Percentiles rank a stretch among this genome's conserved stretches.
These are phyloP conservation scores for Ganoderma boninense DNA, from an alignment of 1,284 basidiomycete genomes.

Conservation along the genomic window DNA sequence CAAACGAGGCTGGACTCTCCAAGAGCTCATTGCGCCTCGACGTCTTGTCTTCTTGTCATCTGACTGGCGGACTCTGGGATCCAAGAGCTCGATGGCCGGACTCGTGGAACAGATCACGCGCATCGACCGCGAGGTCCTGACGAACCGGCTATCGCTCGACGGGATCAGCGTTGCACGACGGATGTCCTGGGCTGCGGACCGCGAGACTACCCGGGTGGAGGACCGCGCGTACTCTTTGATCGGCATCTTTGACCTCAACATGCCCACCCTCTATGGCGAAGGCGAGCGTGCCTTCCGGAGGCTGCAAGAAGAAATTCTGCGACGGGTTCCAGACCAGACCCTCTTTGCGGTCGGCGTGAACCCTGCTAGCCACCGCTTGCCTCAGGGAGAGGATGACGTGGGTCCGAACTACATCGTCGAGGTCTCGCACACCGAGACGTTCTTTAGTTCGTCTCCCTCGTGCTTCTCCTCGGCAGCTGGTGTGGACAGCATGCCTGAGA, in stretches of 20 bases:
- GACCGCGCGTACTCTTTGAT: constrained; percentile 9
- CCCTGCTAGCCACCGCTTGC: neutral
- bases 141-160: neutral
- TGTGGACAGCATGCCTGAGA: neutral
- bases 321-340: constrained; percentile 1
- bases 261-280: neutral
- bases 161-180: neutral
- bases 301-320: constrained; percentile 6
- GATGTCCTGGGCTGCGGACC: constrained; percentile 12
- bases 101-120: constrained; percentile 2
- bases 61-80: constrained; percentile 3
- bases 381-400: neutral
- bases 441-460: constrained; percentile 1
- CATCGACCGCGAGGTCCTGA: neutral
- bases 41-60: constrained; percentile 6
- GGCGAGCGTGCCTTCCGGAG: neutral
- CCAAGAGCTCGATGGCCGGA: neutral
- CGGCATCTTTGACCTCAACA: neutral
- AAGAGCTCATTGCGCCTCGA: constrained; percentile 3
- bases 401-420: too few relatives aligned
- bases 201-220: constrained; percentile 1
- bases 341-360: neutral
- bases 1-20: constrained; percentile 1
- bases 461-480: neutral
- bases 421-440: neutral